Conservation (phyloP, 805 yeast species). For the Kodamaea lidongshanica region DNA sequence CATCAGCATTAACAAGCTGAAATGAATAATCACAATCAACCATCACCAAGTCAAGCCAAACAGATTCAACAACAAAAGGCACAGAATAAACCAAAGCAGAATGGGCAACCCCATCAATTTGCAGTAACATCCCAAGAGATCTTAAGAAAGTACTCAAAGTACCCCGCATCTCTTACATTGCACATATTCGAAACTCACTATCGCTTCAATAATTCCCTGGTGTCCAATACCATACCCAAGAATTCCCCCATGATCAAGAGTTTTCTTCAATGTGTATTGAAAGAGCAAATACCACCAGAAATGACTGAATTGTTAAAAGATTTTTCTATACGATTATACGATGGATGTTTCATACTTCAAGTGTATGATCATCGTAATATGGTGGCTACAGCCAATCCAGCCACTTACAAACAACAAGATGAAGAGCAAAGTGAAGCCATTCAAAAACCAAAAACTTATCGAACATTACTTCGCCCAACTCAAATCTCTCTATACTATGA, state of each 20-base stretch:
- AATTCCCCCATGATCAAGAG: conserved; percentile 70
- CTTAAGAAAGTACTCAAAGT: conserved; percentile 66
- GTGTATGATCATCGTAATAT: conserved; percentile 77
- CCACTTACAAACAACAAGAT: neutral
- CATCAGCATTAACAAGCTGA: conserved; percentile 4
- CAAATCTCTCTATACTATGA: conserved; percentile 80
- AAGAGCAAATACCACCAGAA: conserved; percentile 82
- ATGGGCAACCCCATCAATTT: conserved; percentile 39
- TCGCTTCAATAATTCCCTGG: conserved; percentile 81
- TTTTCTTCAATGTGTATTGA: conserved; percentile 71
- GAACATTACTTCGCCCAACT: conserved; percentile 75
- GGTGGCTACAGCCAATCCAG: conserved; percentile 13
- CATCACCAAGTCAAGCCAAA: conserved; percentile 8
- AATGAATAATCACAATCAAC: conserved; percentile 2
- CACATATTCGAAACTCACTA: conserved; percentile 90
- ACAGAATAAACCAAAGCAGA: conserved; percentile 17
- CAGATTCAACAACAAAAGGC: conserved; percentile 12
- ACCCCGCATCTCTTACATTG: conserved; percentile 77
- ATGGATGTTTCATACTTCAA: conserved; percentile 82
- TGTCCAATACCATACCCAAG: conserved; percentile 72
- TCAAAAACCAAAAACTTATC: conserved; percentile 62
- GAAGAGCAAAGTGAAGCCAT: conserved; percentile 1
- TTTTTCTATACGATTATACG: conserved; percentile 76
- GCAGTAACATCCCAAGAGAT: conserved; percentile 69
- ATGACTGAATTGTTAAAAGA: conserved; percentile 85